These are phyloP conservation scores for Paramyrothecium sp. DNA, from an alignment of 2,329 filamentous ascomycete genomes.

Conservation along the genomic window DNA sequence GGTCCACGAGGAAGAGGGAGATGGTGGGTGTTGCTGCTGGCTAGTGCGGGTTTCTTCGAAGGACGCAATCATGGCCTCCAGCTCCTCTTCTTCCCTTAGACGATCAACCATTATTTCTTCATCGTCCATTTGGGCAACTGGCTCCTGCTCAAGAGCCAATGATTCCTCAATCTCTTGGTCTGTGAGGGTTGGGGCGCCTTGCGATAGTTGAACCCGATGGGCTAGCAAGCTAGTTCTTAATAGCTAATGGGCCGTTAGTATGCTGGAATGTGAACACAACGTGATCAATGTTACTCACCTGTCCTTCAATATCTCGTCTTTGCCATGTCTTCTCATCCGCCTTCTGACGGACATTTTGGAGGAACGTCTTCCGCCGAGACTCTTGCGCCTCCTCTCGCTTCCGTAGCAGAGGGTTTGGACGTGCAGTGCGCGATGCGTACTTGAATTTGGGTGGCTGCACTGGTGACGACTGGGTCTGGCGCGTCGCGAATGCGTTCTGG, in stretches of 20 bases:
- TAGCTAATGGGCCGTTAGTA: constrained; percentile 20
- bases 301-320: constrained; percentile 61
- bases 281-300: constrained; percentile 23
- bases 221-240: constrained; percentile 33
- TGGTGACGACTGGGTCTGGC: constrained; percentile 44
- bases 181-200: constrained; percentile 37
- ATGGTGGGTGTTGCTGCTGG: constrained; percentile 23
- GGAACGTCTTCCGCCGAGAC: constrained; percentile 63
- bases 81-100: constrained; percentile 49
- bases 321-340: constrained; percentile 60
- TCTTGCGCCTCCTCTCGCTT: constrained; percentile 63
- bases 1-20: constrained; percentile 29
- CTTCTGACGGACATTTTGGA: constrained; percentile 63
- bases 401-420: constrained; percentile 62
- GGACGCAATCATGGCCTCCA: constrained; percentile 55
- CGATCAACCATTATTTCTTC: constrained; percentile 55
- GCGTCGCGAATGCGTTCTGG: constrained; percentile 37
- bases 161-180: constrained; percentile 54
- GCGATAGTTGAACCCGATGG: constrained; percentile 27
- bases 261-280: not conserved
- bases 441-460: constrained; percentile 41
- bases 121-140: constrained; percentile 18
- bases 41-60: constrained; percentile 31
- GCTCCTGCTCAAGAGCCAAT: constrained; percentile 30
- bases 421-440: constrained; percentile 54